Evolutionary conservation across 805 yeast species (phyloP), one percentile per base, ranked within the genome.

Genomic region (Wickerhamiella domercqiae): DNA sequence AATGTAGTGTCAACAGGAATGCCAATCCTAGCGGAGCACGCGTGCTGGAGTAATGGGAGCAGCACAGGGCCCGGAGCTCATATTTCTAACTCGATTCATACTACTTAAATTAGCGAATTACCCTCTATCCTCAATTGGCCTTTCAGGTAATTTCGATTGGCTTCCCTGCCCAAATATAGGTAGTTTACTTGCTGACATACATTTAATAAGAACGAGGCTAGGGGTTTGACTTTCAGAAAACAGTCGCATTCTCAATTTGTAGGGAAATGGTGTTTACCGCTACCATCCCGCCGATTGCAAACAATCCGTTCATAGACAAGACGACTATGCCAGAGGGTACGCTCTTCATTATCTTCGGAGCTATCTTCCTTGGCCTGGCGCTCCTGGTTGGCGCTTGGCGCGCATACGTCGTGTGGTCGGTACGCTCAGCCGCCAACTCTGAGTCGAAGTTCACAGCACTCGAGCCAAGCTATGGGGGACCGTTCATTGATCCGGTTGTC

Each of bases 331-430:
- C 84, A 1, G 66, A 70, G 34, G 94, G 94, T 1, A 78, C 90
- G 1, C 84, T 83, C 2, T 82, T 81, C 57, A 82, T 83, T 36
- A 78, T 80, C 0, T 78, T 81, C 31, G 94, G 93, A 1, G 63
- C 77, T 7, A 63, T 75, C 28, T 71, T 75, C 3, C 80, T 75
- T 0, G 73, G 71, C 28, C 59, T 78, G 3, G 55, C 75, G 16
- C 43, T 75, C 3, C 65, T 64, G 1, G 62, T 77, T 29, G 45
- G 68, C 7, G 45, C 64, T 11, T 75, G 77, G 68, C 70, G 76
- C 46, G 48, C 68, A 17, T 53, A 69, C 18, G 60, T 64, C 30
- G 67, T 70, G 11, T 41, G 45, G 39, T 39, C 48, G 34, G 72
- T 82, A 4, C 67, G 68, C 20, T 61, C 68, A 41, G 52, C 66